Conservation (phyloP, 257 asterid species). For the Scutellaria barbata region DNA sequence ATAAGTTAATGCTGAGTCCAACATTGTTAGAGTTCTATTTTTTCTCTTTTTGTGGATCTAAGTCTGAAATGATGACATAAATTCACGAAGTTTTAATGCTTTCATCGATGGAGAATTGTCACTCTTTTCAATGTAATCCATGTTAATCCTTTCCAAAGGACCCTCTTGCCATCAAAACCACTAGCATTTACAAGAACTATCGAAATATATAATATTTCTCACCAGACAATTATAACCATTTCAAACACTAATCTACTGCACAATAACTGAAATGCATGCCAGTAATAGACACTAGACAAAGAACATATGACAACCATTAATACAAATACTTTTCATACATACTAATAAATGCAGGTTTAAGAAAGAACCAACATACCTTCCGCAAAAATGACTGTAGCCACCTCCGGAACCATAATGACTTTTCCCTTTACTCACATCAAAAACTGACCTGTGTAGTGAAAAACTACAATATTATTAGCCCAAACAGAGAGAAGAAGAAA, state of each 20-base stretch:
- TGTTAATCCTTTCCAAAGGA: too few species aligned
- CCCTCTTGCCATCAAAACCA: conserved; percentile 5
- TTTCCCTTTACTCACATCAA: conserved; percentile 90
- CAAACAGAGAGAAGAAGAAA: neutral
- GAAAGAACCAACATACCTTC: conserved; percentile 56
- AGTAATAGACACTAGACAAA: neutral
- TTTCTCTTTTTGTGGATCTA: neutral
- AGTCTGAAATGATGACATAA: neutral
- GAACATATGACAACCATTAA: neutral
- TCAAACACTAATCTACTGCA: neutral
- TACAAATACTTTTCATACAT: neutral
- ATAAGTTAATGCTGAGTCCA: neutral
- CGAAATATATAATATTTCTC: neutral
- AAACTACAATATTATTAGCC: neutral
- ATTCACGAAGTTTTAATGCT: neutral
- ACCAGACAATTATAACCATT: neutral
- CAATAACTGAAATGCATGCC: neutral
- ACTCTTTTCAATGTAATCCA: neutral
- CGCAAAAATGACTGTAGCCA: conserved; percentile 80
- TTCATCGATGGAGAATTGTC: conserved; percentile 6
- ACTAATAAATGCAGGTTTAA: conserved; percentile 1
- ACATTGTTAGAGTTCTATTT: too few species aligned
- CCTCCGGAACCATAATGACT: conserved; percentile 89
- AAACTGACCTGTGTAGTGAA: conserved; percentile 67
- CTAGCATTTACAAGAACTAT: neutral